Base-by-base conservation (phyloP, 2,329 filamentous ascomycete genomes). In the Dactylellina drechsleri region DNA sequence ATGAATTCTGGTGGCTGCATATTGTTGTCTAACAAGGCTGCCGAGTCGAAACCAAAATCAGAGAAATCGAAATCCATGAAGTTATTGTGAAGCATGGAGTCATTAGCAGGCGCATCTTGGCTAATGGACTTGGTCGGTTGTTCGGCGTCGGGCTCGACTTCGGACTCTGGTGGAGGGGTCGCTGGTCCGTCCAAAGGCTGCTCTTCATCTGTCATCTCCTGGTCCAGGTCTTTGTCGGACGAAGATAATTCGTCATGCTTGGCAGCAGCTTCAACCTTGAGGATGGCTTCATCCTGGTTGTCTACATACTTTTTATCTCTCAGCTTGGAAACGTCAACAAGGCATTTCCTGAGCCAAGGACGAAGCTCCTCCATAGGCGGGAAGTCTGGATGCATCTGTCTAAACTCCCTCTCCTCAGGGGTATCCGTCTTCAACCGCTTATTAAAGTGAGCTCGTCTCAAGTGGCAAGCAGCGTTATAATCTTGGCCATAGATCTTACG, bases 401-500 rank as follows among this genome's bases (percentile, higher is more conserved):
- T 75, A 65, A 76, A 67, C 57, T 75, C 66, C 62, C 71, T 77
- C 53, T 77, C 61, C 53, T 74, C 76, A 62, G 73, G 66, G 54
- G 72, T 76, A 66, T 72, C 77, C 28, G 73, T 77, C 59, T 77
- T 76, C 41, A 57, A 53, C 59, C 78, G 76, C 10, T 73, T 90
- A 80, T 91, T 91, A 85, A 97, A 98, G 81, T 98, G 94, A 0
- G 91, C 90, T 58, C 94, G 89, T 49, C 93, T 87, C 7, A 98
- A 86, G 81, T 98, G 94, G 0, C 93, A 94, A 0, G 93, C 93
- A 0, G 93, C 94, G 79, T 98, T 98, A 83, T 98, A 97, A 83
- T 97, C 95, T 15, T 91, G 92, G 2, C 91, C 91, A 79, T 98
- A 98, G 71, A 87, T 86, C 84, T 97, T 97, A 66, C 86, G 83